These are phyloP conservation scores for Sclerotinia trifoliorum DNA, from an alignment of 2,329 filamentous ascomycete genomes.

Conservation along the genomic window DNA sequence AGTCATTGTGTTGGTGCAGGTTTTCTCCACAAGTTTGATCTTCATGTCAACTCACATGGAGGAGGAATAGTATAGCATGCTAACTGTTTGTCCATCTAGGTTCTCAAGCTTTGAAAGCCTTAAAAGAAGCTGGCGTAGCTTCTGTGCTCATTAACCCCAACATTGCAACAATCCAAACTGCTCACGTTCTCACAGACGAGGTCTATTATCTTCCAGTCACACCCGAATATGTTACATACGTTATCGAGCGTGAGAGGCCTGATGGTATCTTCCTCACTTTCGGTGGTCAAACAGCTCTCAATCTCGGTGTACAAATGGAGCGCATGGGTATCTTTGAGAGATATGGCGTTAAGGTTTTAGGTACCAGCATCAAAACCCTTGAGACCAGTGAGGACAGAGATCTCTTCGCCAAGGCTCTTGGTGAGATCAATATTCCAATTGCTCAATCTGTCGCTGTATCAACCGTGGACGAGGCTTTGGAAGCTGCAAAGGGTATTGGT, in stretches of 20 bases:
- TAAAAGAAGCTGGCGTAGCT: slow-evolving; percentile 89
- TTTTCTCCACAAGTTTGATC: neutral
- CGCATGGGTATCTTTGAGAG: slow-evolving; percentile 92
- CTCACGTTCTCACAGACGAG: slow-evolving; percentile 93
- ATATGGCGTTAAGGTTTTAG: slow-evolving; percentile 92
- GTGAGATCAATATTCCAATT: slow-evolving; percentile 97
- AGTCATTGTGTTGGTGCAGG: slow-evolving; percentile 28
- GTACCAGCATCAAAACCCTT: slow-evolving; percentile 90
- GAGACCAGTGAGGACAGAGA: slow-evolving; percentile 96
- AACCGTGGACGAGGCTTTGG: slow-evolving; percentile 87
- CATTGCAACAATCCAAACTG: slow-evolving; percentile 97
- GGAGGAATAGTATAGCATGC: slow-evolving; percentile 15
- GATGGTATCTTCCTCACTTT: slow-evolving; percentile 98
- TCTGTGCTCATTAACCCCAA: slow-evolving; percentile 97
- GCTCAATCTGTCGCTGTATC: slow-evolving; percentile 92
- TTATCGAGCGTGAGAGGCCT: slow-evolving; percentile 92
- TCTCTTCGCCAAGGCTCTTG: slow-evolving; percentile 89
- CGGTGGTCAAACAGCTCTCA: slow-evolving; percentile 94
- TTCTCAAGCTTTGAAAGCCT: slow-evolving; percentile 91
- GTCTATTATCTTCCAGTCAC: slow-evolving; percentile 98
- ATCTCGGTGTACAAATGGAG: slow-evolving; percentile 96
- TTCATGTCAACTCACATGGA: neutral
- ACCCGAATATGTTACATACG: slow-evolving; percentile 94
- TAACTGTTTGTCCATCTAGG: slow-evolving; percentile 52
- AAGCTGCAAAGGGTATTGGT: slow-evolving; percentile 81